Evolutionary conservation across 441 rosid genomes (phyloP), one percentile per base, ranked within the genome.

Genomic region (Brassica balearica): DNA sequence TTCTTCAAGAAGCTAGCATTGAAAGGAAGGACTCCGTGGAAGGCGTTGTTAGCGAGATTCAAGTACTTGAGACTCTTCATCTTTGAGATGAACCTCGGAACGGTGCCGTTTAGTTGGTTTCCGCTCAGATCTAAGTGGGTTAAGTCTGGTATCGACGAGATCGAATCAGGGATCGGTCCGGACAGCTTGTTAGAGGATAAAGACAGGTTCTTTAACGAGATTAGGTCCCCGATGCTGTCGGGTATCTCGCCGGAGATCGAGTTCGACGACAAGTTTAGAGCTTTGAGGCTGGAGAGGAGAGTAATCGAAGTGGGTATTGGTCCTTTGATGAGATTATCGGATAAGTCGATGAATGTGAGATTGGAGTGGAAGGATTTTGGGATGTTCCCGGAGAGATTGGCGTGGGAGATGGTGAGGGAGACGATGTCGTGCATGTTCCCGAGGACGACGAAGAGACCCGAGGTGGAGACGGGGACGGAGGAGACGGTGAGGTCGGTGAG

Each of bases 401-500:
- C 62, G 62, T 58, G 62, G 0, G 62, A 19, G 25, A 58, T 9
- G 6, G 62, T 19, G 12, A 58, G 27, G 27, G 62, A 58, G 62
- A 9, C 27, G 62, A 58, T 9, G 12, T 19, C 1, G 27, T 19
- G 27, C 62, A 58, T 58, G 27, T 58, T 58, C 2, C 62, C 62
- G 25, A 58, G 62, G 62, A 58, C 20, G 27, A 20, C 62, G 62
- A 58, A 58, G 12, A 58, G 62, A 0, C 62, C 62, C 6, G 62
- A 58, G 6, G 62, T 58, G 62, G 62, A 58, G 25, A 58, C 27
- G 62, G 62, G 62, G 62, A 58, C 27, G 62, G 62, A 58, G 62
- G 62, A 19, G 62, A 58, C 62, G 62, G 62, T 58, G 62, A 58
- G 62, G 62, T 58, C 62, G 2, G 62, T 58, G 62, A 58, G 62